Percentiles rank a stretch among this genome's conserved stretches.
These are phyloP conservation scores for Stenogyne calaminthoides DNA, from an alignment of 305 asterid genomes.

Conservation along the genomic window DNA sequence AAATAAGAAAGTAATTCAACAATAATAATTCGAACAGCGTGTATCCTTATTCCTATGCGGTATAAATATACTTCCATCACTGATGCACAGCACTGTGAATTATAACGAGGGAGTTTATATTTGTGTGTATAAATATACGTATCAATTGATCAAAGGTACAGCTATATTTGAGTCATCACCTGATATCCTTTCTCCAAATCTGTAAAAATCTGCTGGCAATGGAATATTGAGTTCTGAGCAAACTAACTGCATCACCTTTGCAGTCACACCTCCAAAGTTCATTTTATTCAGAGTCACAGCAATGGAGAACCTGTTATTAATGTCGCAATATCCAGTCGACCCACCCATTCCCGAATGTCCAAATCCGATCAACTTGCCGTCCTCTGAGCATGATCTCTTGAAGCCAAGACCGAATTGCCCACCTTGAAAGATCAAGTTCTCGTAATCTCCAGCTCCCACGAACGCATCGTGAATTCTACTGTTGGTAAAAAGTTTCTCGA, in stretches of 20 bases:
- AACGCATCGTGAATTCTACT: constrained; percentile 73
- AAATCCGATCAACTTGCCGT: constrained; percentile 73
- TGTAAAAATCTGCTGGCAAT: constrained; percentile 65
- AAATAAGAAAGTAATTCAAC: constrained; percentile 3
- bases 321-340: constrained; percentile 79
- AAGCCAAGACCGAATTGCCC: constrained; percentile 92
- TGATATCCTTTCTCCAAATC: constrained; percentile 53
- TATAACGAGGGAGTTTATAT: background rate
- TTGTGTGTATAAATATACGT: background rate
- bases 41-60: background rate
- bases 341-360: constrained; percentile 99
- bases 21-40: background rate
- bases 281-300: constrained; percentile 84
- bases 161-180: constrained; percentile 42
- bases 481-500: constrained; percentile 52
- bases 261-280: constrained; percentile 84
- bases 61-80: background rate
- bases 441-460: constrained; percentile 75
- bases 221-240: constrained; percentile 90
- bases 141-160: constrained; percentile 71
- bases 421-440: constrained; percentile 51
- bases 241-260: constrained; percentile 70
- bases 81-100: background rate
- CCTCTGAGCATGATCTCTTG: constrained; percentile 66
- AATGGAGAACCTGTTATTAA: constrained; percentile 70